Percentiles rank a stretch among this genome's conserved stretches.
Conservation (phyloP, 2,329 filamentous ascomycete genomes). For the Nannizziopsis arthrosporioides region DNA sequence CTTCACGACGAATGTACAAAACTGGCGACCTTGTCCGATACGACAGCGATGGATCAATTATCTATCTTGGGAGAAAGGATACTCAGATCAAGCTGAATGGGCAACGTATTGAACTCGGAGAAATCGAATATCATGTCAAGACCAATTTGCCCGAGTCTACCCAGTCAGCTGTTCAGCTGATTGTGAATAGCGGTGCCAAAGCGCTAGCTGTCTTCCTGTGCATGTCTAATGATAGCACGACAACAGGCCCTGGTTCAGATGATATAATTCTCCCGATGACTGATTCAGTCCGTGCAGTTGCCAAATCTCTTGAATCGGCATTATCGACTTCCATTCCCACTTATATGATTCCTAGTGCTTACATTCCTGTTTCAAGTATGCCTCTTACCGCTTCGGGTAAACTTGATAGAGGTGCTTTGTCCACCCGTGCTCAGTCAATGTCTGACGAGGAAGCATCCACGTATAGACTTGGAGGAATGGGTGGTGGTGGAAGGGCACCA, state of each 20-base stretch:
- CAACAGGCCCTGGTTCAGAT: slow-evolving; percentile 20
- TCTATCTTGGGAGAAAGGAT: slow-evolving; percentile 71
- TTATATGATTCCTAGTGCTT: slow-evolving; percentile 68
- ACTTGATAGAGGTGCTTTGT: slow-evolving; percentile 50
- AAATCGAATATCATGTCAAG: slow-evolving; percentile 73
- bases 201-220: slow-evolving; percentile 46
- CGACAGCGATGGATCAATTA: slow-evolving; percentile 57
- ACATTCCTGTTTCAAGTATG: slow-evolving; percentile 58
- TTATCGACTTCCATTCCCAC: slow-evolving; percentile 49
- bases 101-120: slow-evolving; percentile 86
- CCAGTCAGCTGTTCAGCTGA: slow-evolving; percentile 61
- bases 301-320: slow-evolving; percentile 18
- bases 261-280: slow-evolving; percentile 20
- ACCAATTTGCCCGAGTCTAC: slow-evolving; percentile 47
- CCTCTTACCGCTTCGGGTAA: slow-evolving; percentile 68
- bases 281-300: slow-evolving; percentile 41
- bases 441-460: slow-evolving; percentile 10
- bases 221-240: slow-evolving; percentile 35
- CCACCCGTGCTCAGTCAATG: slow-evolving; percentile 15
- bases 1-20: slow-evolving; percentile 45
- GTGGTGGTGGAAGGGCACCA: slow-evolving; percentile 17
- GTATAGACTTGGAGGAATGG: slow-evolving; percentile 12
- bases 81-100: slow-evolving; percentile 91
- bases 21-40: slow-evolving; percentile 78
- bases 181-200: slow-evolving; percentile 70